Conservation (phyloP, 139 green algal species). For the Chlamydomonas eustigma region DNA sequence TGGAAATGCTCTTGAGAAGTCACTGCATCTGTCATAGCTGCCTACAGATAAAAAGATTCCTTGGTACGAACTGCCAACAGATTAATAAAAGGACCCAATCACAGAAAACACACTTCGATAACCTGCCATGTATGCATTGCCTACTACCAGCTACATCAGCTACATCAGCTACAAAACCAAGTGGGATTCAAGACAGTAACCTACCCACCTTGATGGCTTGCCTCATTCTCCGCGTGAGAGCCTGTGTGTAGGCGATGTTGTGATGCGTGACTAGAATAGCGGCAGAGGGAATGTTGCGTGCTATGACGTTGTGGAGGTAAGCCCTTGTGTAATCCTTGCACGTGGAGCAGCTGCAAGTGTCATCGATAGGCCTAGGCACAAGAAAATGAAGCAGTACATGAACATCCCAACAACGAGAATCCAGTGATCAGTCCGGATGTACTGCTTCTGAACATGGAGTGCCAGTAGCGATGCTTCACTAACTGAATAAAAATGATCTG, state of each 20-base stretch:
- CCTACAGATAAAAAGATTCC: too few species aligned
- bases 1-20: not conserved
- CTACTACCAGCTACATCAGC: too few species aligned
- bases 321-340: conserved; percentile 76
- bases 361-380: conserved; percentile 62
- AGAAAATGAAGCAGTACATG: not conserved
- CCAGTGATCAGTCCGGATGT: not conserved
- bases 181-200: too few species aligned
- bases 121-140: too few species aligned
- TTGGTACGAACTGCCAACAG: too few species aligned
- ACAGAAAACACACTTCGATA: too few species aligned
- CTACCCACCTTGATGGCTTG: conserved; percentile 44
- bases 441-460: not conserved
- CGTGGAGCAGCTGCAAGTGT: conserved; percentile 67
- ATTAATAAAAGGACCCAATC: too few species aligned
- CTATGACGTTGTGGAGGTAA: conserved; percentile 79
- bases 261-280: conserved; percentile 78
- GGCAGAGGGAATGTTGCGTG: conserved; percentile 59
- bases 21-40: not conserved
- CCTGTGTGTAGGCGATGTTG: conserved; percentile 89
- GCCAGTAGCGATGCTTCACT: too few species aligned
- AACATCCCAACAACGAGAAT: not conserved
- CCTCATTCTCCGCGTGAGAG: conserved; percentile 52
- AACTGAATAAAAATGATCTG: too few species aligned
- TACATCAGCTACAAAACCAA: too few species aligned